A percentile compares a stretch with the other conserved stretches of the same genome.
These are phyloP conservation scores for Cercospora janseana DNA, from an alignment of 2,329 filamentous ascomycete species.

Conservation along the genomic window DNA sequence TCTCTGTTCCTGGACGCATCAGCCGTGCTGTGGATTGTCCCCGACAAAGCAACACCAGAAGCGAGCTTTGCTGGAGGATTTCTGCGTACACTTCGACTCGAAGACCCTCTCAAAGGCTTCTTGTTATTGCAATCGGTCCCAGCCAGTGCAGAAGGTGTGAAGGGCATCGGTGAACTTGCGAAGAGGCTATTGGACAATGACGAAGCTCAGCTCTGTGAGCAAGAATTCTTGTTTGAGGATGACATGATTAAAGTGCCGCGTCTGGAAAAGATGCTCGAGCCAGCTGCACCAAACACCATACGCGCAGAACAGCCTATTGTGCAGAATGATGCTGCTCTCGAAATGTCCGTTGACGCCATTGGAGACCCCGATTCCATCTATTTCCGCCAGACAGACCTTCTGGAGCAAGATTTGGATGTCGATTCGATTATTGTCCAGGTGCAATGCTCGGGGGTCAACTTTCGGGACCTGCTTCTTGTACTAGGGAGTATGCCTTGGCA, in stretches of 20 bases:
- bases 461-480: slow-evolving; percentile 23
- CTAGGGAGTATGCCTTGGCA: slow-evolving; percentile 1
- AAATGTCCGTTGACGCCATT: background rate
- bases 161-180: background rate
- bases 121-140: background rate
- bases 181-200: background rate
- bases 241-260: background rate
- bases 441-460: slow-evolving; percentile 25
- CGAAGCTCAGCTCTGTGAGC: background rate
- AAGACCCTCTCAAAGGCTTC: background rate
- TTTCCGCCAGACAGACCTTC: background rate
- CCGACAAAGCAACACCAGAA: background rate
- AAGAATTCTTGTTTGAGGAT: background rate
- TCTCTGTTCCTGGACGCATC: background rate
- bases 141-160: background rate
- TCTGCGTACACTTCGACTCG: slow-evolving; percentile 6
- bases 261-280: background rate
- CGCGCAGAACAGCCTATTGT: background rate
- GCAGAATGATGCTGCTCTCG: background rate
- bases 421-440: slow-evolving; percentile 26
- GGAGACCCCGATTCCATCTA: slow-evolving; percentile 4
- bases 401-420: slow-evolving; percentile 10
- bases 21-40: background rate
- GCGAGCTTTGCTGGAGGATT: slow-evolving; percentile 1
- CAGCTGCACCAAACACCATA: background rate